phyloP scores from a whole-genome alignment of 2,329 filamentous ascomycete genomes.

The Ceratocystiopsis minuta region DNA sequence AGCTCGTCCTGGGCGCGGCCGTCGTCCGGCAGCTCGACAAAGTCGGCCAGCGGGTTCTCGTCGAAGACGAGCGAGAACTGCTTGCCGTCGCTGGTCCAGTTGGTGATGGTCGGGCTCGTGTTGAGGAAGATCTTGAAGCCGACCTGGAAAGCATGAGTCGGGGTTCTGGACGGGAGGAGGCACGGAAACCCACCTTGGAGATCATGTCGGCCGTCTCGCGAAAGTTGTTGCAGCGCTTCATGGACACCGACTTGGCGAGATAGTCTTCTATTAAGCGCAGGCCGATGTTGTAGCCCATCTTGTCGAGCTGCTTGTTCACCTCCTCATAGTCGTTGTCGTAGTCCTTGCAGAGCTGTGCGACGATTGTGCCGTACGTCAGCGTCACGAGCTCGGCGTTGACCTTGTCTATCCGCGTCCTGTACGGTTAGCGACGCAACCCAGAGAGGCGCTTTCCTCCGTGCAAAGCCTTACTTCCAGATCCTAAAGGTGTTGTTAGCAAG shows the following conservation, averaged over 20 bases:
- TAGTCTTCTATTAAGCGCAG: constrained; percentile 94
- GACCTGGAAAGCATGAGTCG: constrained; percentile 37
- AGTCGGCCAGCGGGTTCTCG: constrained; percentile 91
- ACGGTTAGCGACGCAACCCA: neutral
- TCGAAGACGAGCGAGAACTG: constrained; percentile 94
- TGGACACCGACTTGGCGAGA: constrained; percentile 80
- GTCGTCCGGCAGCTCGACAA: constrained; percentile 93
- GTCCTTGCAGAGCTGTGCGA: constrained; percentile 90
- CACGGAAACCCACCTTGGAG: constrained; percentile 57
- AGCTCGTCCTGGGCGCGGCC: constrained; percentile 88
- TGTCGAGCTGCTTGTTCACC: constrained; percentile 94
- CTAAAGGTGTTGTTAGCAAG: constrained; percentile 25
- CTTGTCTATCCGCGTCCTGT: constrained; percentile 85
- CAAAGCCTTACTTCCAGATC: constrained; percentile 69
- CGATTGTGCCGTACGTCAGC: constrained; percentile 92
- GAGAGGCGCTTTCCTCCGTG: neutral
- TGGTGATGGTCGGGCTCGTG: constrained; percentile 79
- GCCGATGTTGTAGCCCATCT: constrained; percentile 98
- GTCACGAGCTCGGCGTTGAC: constrained; percentile 96
- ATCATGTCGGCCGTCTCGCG: constrained; percentile 95
- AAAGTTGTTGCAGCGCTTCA: constrained; percentile 80
- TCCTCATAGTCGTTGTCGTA: constrained; percentile 86
- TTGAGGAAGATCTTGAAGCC: constrained; percentile 99
- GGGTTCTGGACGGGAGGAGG: neutral
- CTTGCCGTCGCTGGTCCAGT: constrained; percentile 92